Conservation (phyloP, 495 filamentous ascomycete genomes). For the Saxophila tyrrhenica region DNA sequence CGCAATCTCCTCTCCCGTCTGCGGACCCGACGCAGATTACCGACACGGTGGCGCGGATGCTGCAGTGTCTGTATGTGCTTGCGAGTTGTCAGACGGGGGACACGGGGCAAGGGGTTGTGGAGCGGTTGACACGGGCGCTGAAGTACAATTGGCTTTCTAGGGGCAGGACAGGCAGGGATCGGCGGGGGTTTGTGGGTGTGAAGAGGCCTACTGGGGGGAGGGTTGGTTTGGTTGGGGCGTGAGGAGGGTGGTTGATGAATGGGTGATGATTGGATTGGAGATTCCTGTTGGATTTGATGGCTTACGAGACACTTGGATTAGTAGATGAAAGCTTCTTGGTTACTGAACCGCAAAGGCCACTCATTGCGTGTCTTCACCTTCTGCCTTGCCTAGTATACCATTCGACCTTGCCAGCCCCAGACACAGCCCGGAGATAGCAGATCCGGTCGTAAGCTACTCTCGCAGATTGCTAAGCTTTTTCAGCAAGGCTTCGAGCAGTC, state of each 20-base stretch:
- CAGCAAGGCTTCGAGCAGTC: too few species aligned
- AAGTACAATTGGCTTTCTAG: conserved; percentile 95
- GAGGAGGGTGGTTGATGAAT: not conserved
- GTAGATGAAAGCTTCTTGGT: not conserved
- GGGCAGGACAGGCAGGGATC: conserved; percentile 77
- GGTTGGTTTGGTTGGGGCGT: conserved; percentile 17
- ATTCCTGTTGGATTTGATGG: not conserved
- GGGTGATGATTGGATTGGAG: too few species aligned
- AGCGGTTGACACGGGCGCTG: conserved; percentile 68
- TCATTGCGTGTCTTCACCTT: too few species aligned
- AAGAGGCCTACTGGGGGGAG: conserved; percentile 28
- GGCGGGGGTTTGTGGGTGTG: conserved; percentile 74
- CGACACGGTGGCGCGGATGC: conserved; percentile 87
- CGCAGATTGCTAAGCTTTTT: not conserved
- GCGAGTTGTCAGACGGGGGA: conserved; percentile 63
- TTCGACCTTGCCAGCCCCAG: too few species aligned
- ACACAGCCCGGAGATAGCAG: too few species aligned
- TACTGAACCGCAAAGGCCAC: too few species aligned
- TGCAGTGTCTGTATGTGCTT: conserved; percentile 89
- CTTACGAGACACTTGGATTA: too few species aligned
- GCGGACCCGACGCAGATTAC: conserved; percentile 77
- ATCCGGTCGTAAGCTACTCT: not conserved
- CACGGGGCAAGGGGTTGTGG: conserved; percentile 66
- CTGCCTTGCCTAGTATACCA: not conserved
- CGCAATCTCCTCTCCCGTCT: conserved; percentile 6